Percentiles rank a stretch among this genome's conserved stretches.
Conservation (phyloP, 2,329 filamentous ascomycete species). For the Coleophoma crateriformis region DNA sequence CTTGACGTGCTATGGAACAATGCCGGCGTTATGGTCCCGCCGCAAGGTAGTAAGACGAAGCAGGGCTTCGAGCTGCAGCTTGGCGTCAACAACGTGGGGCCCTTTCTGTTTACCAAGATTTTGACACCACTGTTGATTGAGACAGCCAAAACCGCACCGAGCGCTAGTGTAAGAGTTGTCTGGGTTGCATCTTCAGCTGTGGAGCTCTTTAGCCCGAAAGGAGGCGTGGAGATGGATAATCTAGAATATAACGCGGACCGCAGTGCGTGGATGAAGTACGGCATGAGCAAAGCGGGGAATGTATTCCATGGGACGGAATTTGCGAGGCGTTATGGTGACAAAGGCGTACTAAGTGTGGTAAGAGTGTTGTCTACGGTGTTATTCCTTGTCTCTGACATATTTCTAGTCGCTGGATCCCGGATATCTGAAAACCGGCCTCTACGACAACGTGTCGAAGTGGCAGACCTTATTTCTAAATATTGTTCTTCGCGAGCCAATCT, state of each 20-base stretch:
- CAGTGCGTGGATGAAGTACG: slow-evolving; percentile 4
- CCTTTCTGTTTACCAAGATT: slow-evolving; percentile 28
- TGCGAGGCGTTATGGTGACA: slow-evolving; percentile 1
- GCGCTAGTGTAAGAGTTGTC: slow-evolving; percentile 3
- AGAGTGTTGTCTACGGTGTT: not conserved
- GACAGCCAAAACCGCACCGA: not conserved
- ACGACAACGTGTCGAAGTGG: not conserved
- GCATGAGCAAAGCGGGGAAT: slow-evolving; percentile 9
- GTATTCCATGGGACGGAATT: slow-evolving; percentile 4
- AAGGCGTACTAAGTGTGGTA: slow-evolving; percentile 5
- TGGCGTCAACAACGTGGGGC: slow-evolving; percentile 27
- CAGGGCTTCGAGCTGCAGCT: slow-evolving; percentile 26
- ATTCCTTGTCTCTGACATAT: not conserved
- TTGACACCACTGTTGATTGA: slow-evolving; percentile 16
- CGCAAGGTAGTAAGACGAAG: slow-evolving; percentile 2
- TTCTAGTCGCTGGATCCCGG: not conserved
- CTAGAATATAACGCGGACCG: not conserved
- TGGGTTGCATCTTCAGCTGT: slow-evolving; percentile 4
- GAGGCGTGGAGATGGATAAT: slow-evolving; percentile 3
- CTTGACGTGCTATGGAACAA: slow-evolving; percentile 22
- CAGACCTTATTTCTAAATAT: too few species aligned
- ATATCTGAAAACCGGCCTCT: not conserved
- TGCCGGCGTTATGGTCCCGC: slow-evolving; percentile 16
- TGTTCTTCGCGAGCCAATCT: not conserved
- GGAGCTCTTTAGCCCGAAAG: not conserved